These are phyloP conservation scores for Echinochloa phyllopogon DNA, from an alignment of 176 grass and related monocot species.

Conservation along the genomic window DNA sequence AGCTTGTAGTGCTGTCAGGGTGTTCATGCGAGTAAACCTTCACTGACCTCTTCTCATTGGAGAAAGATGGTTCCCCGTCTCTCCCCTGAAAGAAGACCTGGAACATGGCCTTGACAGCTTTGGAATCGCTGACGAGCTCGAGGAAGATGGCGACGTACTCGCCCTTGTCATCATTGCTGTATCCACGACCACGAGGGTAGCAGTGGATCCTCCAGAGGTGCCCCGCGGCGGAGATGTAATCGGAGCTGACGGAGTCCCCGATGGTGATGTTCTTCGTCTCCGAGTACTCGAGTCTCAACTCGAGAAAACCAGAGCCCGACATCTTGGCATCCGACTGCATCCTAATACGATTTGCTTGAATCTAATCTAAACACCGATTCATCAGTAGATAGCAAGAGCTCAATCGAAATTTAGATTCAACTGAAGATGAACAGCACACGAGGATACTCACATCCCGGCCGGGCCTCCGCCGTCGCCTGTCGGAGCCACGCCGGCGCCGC, in stretches of 20 bases:
- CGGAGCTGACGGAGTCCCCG: not conserved
- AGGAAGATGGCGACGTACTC: not conserved
- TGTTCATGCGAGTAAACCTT: not conserved
- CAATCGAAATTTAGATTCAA: not conserved
- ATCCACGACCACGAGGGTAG: not conserved
- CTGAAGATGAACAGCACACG: not conserved
- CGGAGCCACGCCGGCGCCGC: not conserved
- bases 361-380: not conserved
- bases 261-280: not conserved
- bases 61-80: not conserved
- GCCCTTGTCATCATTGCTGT: too few species aligned
- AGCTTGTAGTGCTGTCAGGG: not conserved
- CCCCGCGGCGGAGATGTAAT: not conserved
- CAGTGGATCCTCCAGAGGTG: not conserved
- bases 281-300: not conserved
- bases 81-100: conserved; percentile 4
- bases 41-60: not conserved
- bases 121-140: not conserved
- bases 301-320: not conserved
- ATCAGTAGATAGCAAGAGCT: not conserved
- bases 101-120: conserved; percentile 21
- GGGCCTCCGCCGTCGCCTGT: not conserved
- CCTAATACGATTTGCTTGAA: not conserved
- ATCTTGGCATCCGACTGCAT: conserved; percentile 1
- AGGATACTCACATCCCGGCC: not conserved